Base-by-base conservation (phyloP, 2,329 filamentous ascomycete genomes). In the Aureobasidium lini region DNA sequence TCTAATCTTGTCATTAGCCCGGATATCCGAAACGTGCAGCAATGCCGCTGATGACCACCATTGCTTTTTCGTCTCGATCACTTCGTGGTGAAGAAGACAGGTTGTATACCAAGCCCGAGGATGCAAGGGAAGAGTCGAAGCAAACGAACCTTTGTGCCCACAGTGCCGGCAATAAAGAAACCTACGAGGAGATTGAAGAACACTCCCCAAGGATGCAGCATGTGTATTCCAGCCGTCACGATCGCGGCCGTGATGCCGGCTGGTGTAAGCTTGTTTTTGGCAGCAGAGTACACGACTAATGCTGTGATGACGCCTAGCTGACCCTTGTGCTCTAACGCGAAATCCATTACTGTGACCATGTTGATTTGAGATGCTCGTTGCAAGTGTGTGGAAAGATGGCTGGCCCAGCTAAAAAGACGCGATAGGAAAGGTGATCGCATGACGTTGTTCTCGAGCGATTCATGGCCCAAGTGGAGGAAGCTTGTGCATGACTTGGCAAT, bases 141-240 rank as follows among this genome's bases (percentile, higher is more conserved):
- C 29, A 10, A 16, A 47, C 68, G 29, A 72, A 90, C 89, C 77
- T 93, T 92, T 0, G 93, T 96, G 0, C 86, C 91, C 54, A 85
- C 79, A 1, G 88, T 95, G 1, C 91, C 94, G 4, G 88, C 84
- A 3, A 95, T 76, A 73, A 96, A 97, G 77, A 97, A 97, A 37
- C 91, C 82, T 52, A 83, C 82, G 1, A 97, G 80, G 10, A 96
- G 80, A 31, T 82, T 82, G 75, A 96, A 95, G n/a, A 90, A 92
- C n/a, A 92, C 78, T 62, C 89, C 89, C 87, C 90, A 96, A 3
- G 93, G 93, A 73, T 97, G 92, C n/a, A 92, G 76, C 15, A 91
- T 90, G 72, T 99, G 94, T 10, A 88, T 83, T 47, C 82, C 72
- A 4, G 90, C 92, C 4, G 92, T 95, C 44, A 87, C 67, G 5